phyloP scores from a whole-genome alignment of 2,329 filamentous ascomycete genomes.

The Bretziella fagacearum region DNA sequence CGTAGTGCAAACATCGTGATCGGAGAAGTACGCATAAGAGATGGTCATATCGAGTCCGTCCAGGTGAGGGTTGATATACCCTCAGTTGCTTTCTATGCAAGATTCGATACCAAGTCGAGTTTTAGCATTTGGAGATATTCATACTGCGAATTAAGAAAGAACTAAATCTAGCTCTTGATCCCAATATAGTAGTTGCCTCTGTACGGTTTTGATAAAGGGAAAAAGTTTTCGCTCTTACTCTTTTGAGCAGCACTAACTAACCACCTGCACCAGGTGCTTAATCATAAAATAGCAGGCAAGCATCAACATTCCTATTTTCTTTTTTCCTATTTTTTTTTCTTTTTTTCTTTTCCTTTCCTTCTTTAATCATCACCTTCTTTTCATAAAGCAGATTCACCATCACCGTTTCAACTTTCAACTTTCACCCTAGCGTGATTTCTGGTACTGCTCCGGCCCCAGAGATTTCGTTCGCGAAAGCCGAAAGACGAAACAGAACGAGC shows the following conservation, averaged over 20 bases:
- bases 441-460: background rate
- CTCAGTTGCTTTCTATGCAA: too few relatives aligned
- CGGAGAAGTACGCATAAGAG: too few relatives aligned
- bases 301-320: too few relatives aligned
- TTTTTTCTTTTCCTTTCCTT: slow-evolving; percentile 4
- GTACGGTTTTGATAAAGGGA: background rate
- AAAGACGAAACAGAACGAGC: slow-evolving; percentile 5
- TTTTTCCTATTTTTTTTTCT: background rate
- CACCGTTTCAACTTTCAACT: slow-evolving; percentile 3
- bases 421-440: slow-evolving; percentile 3
- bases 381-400: slow-evolving; percentile 2
- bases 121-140: background rate
- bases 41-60: too few relatives aligned
- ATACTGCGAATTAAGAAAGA: background rate
- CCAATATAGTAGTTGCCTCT: background rate
- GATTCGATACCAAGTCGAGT: background rate
- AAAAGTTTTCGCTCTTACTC: slow-evolving; percentile 6
- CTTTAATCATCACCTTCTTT: slow-evolving; percentile 1
- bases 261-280: background rate
- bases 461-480: slow-evolving; percentile 6
- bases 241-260: background rate
- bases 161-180: background rate
- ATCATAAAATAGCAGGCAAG: background rate
- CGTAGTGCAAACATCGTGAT: background rate
- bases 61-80: too few relatives aligned